Evolutionary conservation across 2,329 filamentous ascomycete genomes (phyloP).

Genomic region (Ophiocordyceps camponoti-saundersi): DNA sequence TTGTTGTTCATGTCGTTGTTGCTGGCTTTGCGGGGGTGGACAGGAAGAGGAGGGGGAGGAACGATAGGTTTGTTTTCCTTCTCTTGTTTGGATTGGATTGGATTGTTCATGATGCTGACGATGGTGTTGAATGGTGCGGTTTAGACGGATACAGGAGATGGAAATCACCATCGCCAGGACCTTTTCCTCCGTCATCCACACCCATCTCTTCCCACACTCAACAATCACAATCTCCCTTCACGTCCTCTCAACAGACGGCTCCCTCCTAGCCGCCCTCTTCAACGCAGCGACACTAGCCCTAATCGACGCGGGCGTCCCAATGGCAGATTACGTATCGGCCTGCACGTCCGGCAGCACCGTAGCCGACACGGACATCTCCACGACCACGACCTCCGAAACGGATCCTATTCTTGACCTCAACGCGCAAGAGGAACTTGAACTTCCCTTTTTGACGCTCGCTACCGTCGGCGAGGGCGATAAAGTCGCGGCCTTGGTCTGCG

Average conservation of each 20-base stretch:
- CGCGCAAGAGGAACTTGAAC: constrained; percentile 64
- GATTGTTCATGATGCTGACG: background rate
- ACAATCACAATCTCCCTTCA: constrained; percentile 73
- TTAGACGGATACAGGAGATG: constrained; percentile 64
- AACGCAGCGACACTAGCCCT: constrained; percentile 86
- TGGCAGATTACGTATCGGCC: constrained; percentile 79
- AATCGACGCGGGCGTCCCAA: constrained; percentile 87
- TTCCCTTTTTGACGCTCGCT: constrained; percentile 76
- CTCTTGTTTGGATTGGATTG: background rate
- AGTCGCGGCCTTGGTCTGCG: constrained; percentile 67
- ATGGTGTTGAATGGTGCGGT: background rate
- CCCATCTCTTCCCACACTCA: constrained; percentile 75
- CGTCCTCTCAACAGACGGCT: constrained; percentile 79
- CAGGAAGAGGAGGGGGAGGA: constrained; percentile 55
- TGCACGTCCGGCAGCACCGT: constrained; percentile 75
- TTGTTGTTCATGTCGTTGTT: constrained; percentile 68
- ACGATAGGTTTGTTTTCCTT: constrained; percentile 52
- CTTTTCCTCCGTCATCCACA: constrained; percentile 63
- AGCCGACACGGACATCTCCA: constrained; percentile 24
- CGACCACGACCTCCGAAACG: constrained; percentile 44
- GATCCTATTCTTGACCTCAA: constrained; percentile 73
- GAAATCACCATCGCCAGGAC: constrained; percentile 63
- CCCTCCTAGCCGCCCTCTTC: constrained; percentile 71
- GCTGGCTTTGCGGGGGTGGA: constrained; percentile 83
- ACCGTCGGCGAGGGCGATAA: constrained; percentile 60